phyloP scores from a whole-genome alignment of 345 rosid genomes.

The Ceriops zippeliana region DNA sequence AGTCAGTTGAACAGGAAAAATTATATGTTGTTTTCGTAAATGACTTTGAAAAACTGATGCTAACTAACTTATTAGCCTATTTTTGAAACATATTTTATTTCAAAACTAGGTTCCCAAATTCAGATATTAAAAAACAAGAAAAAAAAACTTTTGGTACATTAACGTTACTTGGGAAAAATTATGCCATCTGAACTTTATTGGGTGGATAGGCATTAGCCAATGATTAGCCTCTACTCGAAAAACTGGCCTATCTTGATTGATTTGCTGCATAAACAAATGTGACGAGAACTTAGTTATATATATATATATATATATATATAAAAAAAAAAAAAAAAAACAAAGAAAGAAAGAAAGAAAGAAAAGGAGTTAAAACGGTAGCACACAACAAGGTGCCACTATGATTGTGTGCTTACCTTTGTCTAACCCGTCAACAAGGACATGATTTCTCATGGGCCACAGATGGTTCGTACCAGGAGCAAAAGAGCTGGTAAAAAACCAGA shows the following conservation, averaged over 20 bases:
- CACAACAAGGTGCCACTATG: constrained; percentile 42
- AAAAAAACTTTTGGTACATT: too few species aligned
- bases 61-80: too few species aligned
- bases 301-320: too few species aligned
- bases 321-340: background rate
- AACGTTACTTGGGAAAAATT: too few species aligned
- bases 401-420: constrained; percentile 41
- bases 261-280: background rate
- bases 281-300: too few species aligned
- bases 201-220: constrained; percentile 10
- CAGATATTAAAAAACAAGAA: too few species aligned
- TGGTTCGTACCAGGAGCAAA: constrained; percentile 23
- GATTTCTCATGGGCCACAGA: constrained; percentile 32
- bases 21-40: too few species aligned
- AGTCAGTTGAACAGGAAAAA: too few species aligned
- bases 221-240: constrained; percentile 18
- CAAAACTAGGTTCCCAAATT: too few species aligned
- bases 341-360: background rate
- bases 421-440: constrained; percentile 37
- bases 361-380: constrained; percentile 23
- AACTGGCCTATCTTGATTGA: background rate
- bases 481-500: background rate
- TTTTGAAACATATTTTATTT: too few species aligned
- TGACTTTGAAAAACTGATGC: too few species aligned
- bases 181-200: constrained; percentile 3